Evolutionary conservation across 805 yeast genomes (phyloP), one percentile per base, ranked within the genome.

Genomic region (Henningerozyma blattae): DNA sequence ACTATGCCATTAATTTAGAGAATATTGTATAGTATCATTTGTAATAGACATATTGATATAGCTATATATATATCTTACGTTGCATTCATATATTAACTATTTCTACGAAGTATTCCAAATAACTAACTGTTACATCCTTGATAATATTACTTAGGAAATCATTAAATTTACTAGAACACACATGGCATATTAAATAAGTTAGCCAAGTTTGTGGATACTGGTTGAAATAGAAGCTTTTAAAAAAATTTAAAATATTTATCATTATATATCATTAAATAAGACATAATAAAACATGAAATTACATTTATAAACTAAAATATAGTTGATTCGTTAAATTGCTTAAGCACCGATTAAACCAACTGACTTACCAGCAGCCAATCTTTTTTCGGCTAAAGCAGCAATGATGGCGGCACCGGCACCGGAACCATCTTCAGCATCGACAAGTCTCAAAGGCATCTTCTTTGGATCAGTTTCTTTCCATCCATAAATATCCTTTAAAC

Each of bases 351-450:
- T 24, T 13, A 58, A 46, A 48, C 87, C 87, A 38, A 80, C 76
- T 39, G 83, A 73, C 50, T 68, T 58, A 26, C 86, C 86, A 39
- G 70, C 65, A 43, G 62, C 65, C 50, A 77, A 65, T 65, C 97
- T 77, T 56, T 74, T 68, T 58, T 79, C 73, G 35, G 97, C 78
- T 59, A 89, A 71, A 27, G 96, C 95, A 37, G 98, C 97, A 62
- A 89, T 89, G 50, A 89, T 72, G 34, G 96, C 98, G 35, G 97
- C 98, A 55, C 98, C 98, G 35, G 83, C 95, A 65, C 96, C 96
- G 26, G 89, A 78, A 48, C 98, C 98, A 64, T 89, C 98, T 64
- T 87, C 95, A 43, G 97, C 95, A 38, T 91, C 82, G 28, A 80
- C 84, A 47, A 89, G 76, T 43, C 70, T 62, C 50, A 89, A 75